Percentiles rank a stretch among this genome's conserved stretches.
Conservation (phyloP, 2,329 filamentous ascomycete genomes). For the Dothideomycetes sp. region DNA sequence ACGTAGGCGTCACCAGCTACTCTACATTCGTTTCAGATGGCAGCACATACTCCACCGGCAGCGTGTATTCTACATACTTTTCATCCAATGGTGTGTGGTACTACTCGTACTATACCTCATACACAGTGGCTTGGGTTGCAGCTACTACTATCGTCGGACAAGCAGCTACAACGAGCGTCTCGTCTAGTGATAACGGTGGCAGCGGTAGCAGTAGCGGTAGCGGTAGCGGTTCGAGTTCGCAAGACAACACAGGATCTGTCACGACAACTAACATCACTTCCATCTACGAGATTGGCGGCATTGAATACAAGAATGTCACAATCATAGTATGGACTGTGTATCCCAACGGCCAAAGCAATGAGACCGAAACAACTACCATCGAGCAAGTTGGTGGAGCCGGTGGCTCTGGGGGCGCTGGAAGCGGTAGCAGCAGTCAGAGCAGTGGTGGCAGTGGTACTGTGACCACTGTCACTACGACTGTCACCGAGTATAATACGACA, state of each 20-base stretch:
- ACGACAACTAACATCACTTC: constrained; percentile 14
- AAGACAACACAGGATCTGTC: neutral
- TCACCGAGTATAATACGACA: neutral
- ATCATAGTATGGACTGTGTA: neutral
- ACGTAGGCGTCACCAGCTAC: constrained; percentile 12
- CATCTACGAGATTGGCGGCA: constrained; percentile 12
- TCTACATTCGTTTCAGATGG: constrained; percentile 20
- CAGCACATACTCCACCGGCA: constrained; percentile 19
- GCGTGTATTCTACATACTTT: constrained; percentile 17
- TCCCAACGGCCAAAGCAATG: neutral
- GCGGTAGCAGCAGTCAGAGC: too few relatives aligned
- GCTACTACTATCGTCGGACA: constrained; percentile 16
- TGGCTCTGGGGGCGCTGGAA: constrained; percentile 4
- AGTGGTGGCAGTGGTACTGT: constrained; percentile 1
- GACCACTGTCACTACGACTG: constrained; percentile 7
- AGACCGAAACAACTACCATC: neutral
- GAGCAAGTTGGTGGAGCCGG: neutral
- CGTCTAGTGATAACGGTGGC: constrained; percentile 9
- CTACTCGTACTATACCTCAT: constrained; percentile 18
- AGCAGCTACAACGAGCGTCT: constrained; percentile 12
- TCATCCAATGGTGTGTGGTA: constrained; percentile 18
- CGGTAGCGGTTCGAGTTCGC: constrained; percentile 1
- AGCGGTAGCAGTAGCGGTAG: neutral
- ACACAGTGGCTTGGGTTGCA: constrained; percentile 17
- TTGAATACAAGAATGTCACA: neutral